Percentiles rank a stretch among this genome's conserved stretches.
Conservation (phyloP, 768 basidiomycete genomes). For the Mycena floridula region DNA sequence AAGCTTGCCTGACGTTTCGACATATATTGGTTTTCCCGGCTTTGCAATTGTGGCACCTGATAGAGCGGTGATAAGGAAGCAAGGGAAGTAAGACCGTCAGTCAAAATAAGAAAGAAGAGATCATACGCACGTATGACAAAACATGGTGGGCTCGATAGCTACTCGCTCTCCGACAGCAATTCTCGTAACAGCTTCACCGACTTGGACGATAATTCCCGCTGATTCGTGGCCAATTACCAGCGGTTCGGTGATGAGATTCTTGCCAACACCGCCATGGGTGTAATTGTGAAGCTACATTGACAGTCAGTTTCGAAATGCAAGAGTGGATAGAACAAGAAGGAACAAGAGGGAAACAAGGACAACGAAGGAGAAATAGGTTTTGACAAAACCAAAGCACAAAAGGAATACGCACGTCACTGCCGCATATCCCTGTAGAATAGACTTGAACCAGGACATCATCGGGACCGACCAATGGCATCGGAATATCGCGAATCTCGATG, state of each 20-base stretch:
- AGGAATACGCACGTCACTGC: constrained; percentile 13
- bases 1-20: constrained; percentile 9
- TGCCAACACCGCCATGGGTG: constrained; percentile 12
- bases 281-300: constrained; percentile 9
- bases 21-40: constrained; percentile 13
- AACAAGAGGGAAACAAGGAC: background rate
- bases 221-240: constrained; percentile 13
- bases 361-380: background rate
- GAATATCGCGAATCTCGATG: constrained; percentile 8
- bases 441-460: constrained; percentile 15
- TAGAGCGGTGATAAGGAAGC: background rate
- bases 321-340: background rate
- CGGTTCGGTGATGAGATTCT: constrained; percentile 8
- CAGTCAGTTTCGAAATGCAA: background rate
- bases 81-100: background rate
- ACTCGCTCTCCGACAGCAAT: constrained; percentile 12
- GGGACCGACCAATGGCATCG: constrained; percentile 5
- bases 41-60: constrained; percentile 13
- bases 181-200: constrained; percentile 8
- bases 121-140: constrained; percentile 9
- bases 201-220: constrained; percentile 11
- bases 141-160: constrained; percentile 14
- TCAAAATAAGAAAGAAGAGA: too few species aligned
- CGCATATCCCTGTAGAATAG: constrained; percentile 13
- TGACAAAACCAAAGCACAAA: too few species aligned